A percentile compares a stretch with the other conserved stretches of the same genome.
Evolutionary conservation across 2,329 filamentous ascomycete species (phyloP).

Genomic region (Sclerotinia borealis): DNA sequence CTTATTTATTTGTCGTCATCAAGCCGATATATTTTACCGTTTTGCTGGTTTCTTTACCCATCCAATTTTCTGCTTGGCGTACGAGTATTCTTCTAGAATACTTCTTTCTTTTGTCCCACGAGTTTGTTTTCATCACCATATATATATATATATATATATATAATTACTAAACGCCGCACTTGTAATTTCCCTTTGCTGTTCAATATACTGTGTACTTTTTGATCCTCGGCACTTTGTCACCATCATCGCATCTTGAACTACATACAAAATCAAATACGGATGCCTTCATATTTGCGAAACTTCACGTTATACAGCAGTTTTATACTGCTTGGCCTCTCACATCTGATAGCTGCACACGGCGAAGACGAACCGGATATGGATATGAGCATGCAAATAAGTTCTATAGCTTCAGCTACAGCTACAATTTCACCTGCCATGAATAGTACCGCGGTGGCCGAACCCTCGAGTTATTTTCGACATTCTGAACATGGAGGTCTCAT

Average conservation of each 20-base stretch:
- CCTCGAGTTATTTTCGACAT: slow-evolving; percentile 38
- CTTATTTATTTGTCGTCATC: neutral
- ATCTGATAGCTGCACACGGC: slow-evolving; percentile 13
- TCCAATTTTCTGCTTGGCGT: neutral
- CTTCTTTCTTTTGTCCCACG: slow-evolving; percentile 8
- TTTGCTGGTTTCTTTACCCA: neutral
- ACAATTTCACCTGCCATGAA: neutral
- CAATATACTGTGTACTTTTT: neutral
- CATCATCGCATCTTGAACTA: neutral
- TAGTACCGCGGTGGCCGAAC: slow-evolving; percentile 22
- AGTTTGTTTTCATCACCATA: slow-evolving; percentile 7
- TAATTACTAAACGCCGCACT: neutral
- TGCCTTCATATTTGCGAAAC: slow-evolving; percentile 1
- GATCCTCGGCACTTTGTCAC: neutral
- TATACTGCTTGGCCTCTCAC: slow-evolving; percentile 13
- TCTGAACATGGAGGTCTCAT: slow-evolving; percentile 36
- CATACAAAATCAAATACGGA: neutral
- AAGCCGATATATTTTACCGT: neutral
- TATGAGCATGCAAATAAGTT: slow-evolving; percentile 11
- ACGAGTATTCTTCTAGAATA: neutral
- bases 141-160: neutral
- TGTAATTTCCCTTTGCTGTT: neutral
- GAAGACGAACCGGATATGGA: slow-evolving; percentile 29
- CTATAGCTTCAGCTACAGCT: slow-evolving; percentile 2
- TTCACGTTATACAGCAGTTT: slow-evolving; percentile 2